Percentiles rank a stretch among this genome's conserved stretches.
These are phyloP conservation scores for Ceratopteris richardii DNA, from an alignment of 75 land plant species.

Conservation along the genomic window DNA sequence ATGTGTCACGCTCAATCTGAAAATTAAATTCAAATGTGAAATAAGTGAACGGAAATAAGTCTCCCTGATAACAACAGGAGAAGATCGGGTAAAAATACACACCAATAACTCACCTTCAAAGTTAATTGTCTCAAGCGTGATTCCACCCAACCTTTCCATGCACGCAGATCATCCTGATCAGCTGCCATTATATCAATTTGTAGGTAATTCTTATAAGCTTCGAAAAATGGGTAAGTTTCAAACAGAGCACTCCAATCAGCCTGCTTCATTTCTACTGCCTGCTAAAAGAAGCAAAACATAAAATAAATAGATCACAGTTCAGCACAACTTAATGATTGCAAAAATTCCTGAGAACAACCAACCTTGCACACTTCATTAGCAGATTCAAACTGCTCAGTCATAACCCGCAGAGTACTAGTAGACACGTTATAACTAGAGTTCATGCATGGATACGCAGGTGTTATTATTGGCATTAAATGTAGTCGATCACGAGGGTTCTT, in stretches of 20 bases:
- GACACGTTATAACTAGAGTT: slow-evolving; percentile 97
- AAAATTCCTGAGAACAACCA: not conserved
- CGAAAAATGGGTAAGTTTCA: slow-evolving; percentile 80
- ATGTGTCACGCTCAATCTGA: slow-evolving; percentile 79
- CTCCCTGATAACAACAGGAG: too few relatives aligned
- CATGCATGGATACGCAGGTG: slow-evolving; percentile 98
- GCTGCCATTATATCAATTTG: slow-evolving; percentile 75
- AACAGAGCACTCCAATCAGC: slow-evolving; percentile 61
- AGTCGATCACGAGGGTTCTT: slow-evolving; percentile 59
- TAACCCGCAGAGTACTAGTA: slow-evolving; percentile 77
- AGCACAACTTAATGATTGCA: too few relatives aligned
- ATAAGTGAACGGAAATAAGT: not conserved
- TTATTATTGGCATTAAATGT: slow-evolving; percentile 93
- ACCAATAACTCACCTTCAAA: slow-evolving; percentile 47
- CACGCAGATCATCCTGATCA: slow-evolving; percentile 64
- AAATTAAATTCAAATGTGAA: not conserved
- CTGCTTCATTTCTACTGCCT: slow-evolving; percentile 61
- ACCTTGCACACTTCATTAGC: slow-evolving; percentile 89
- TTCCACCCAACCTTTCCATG: slow-evolving; percentile 98
- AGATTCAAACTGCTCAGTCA: slow-evolving; percentile 80
- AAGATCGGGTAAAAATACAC: too few relatives aligned
- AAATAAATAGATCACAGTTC: not conserved
- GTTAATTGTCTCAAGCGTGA: slow-evolving; percentile 82
- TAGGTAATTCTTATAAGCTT: slow-evolving; percentile 81
- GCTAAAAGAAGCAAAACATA: slow-evolving; percentile 9